Conservation (phyloP, 2,329 filamentous ascomycete genomes). For the Apiospora hydei region DNA sequence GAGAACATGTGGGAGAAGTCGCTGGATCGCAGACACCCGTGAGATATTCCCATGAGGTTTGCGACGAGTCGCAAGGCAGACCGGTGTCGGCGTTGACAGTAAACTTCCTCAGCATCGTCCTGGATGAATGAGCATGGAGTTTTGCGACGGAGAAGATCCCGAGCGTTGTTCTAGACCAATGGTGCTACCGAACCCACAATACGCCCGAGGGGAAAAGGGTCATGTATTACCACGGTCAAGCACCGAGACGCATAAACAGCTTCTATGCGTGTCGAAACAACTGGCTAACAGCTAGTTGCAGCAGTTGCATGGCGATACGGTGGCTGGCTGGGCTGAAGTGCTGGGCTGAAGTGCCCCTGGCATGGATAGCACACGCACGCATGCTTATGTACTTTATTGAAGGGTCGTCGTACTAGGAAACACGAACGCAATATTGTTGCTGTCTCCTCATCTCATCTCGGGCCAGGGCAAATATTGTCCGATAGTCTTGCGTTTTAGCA, state of each 20-base stretch:
- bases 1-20: slow-evolving; percentile 3
- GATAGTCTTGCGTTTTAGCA: slow-evolving; percentile 1
- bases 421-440: slow-evolving; percentile 2
- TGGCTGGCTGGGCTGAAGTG: not conserved
- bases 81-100: not conserved
- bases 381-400: not conserved
- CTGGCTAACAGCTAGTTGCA: not conserved
- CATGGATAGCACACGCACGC: not conserved
- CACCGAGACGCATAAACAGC: not conserved
- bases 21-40: not conserved
- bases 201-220: slow-evolving; percentile 3
- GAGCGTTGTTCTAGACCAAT: slow-evolving; percentile 17
- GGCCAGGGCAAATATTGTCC: slow-evolving; percentile 3
- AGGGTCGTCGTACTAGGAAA: not conserved
- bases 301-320: not conserved
- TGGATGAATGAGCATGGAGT: not conserved
- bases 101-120: not conserved
- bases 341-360: not conserved
- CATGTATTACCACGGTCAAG: slow-evolving; percentile 14
- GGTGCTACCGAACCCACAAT: slow-evolving; percentile 17
- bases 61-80: not conserved
- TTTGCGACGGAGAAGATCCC: slow-evolving; percentile 12
- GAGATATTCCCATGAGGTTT: not conserved
- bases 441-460: slow-evolving; percentile 1
- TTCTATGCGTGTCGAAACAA: slow-evolving; percentile 11